Evolutionary conservation across 257 asterid species (phyloP).

Genomic region (Striga asiatica): DNA sequence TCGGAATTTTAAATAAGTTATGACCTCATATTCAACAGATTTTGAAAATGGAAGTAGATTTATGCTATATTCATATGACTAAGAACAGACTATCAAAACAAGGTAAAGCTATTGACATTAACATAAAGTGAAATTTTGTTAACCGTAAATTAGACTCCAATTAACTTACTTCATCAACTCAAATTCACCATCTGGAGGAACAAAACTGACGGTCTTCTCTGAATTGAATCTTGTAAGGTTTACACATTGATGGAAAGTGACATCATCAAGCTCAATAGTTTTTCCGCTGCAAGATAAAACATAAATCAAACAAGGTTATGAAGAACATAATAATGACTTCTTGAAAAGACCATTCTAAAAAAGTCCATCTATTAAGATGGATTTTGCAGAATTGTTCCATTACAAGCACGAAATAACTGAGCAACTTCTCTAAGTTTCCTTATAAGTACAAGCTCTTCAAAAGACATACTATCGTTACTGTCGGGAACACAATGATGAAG

Average conservation of each 20-base stretch:
- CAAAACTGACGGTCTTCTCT: conserved; percentile 97
- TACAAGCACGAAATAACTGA: too few species aligned
- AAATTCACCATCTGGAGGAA: conserved; percentile 99
- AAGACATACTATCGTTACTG: too few species aligned
- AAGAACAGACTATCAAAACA: conserved; percentile 2
- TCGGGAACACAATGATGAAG: too few species aligned
- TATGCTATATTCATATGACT: neutral
- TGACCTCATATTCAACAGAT: conserved; percentile 10
- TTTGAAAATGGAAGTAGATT: conserved; percentile 4
- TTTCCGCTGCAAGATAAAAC: conserved; percentile 75
- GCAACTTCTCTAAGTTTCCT: too few species aligned
- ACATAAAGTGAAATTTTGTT: neutral
- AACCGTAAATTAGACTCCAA: neutral
- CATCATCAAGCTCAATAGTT: conserved; percentile 98
- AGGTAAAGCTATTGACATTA: neutral
- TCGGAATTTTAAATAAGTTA: neutral
- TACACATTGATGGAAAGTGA: conserved; percentile 98
- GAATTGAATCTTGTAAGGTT: conserved; percentile 97
- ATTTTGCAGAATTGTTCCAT: too few species aligned
- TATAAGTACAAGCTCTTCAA: too few species aligned
- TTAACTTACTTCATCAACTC: conserved; percentile 95
- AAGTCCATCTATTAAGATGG: too few species aligned
- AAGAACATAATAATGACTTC: neutral
- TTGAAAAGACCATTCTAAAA: too few species aligned
- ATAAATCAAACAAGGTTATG: conserved; percentile 13